Evolutionary conservation across 169 alveolate species (phyloP).

Genomic region (Theileria sp.): DNA sequence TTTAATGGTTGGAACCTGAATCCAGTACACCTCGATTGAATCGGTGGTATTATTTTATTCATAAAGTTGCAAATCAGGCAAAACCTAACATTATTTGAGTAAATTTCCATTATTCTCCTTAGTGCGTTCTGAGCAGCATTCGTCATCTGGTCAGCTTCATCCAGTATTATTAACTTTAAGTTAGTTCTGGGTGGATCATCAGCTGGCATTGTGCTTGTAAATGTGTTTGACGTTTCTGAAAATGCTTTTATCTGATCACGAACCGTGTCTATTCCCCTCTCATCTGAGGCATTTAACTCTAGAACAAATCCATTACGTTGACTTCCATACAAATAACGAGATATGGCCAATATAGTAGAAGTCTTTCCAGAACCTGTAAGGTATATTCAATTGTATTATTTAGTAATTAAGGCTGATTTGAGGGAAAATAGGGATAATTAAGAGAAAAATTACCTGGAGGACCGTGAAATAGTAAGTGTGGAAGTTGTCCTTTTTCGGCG

Average conservation of each 20-base stretch:
- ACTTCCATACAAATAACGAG: constrained; percentile 89
- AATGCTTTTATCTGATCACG: constrained; percentile 93
- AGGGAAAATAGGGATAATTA: not conserved
- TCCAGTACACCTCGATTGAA: constrained; percentile 96
- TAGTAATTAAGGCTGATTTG: not conserved
- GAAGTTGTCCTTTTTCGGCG: constrained; percentile 91
- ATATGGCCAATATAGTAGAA: constrained; percentile 90
- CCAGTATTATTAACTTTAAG: constrained; percentile 91
- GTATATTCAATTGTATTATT: not conserved
- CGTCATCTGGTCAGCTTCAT: constrained; percentile 98
- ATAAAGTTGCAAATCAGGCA: constrained; percentile 96
- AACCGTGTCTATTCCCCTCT: constrained; percentile 96
- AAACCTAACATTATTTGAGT: constrained; percentile 93
- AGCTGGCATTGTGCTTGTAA: constrained; percentile 41
- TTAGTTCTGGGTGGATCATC: constrained; percentile 63
- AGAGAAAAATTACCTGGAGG: constrained; percentile 89
- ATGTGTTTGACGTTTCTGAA: constrained; percentile 83
- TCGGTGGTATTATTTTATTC: constrained; percentile 94
- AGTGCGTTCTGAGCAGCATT: constrained; percentile 96
- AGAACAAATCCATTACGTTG: constrained; percentile 77
- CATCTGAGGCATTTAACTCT: constrained; percentile 98
- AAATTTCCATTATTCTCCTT: constrained; percentile 97
- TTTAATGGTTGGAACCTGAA: constrained; percentile 90
- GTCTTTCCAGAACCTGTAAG: constrained; percentile 91
- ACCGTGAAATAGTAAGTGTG: constrained; percentile 93